phyloP scores from a whole-genome alignment of 2,329 filamentous ascomycete genomes.

The Sporothrix pallida region DNA sequence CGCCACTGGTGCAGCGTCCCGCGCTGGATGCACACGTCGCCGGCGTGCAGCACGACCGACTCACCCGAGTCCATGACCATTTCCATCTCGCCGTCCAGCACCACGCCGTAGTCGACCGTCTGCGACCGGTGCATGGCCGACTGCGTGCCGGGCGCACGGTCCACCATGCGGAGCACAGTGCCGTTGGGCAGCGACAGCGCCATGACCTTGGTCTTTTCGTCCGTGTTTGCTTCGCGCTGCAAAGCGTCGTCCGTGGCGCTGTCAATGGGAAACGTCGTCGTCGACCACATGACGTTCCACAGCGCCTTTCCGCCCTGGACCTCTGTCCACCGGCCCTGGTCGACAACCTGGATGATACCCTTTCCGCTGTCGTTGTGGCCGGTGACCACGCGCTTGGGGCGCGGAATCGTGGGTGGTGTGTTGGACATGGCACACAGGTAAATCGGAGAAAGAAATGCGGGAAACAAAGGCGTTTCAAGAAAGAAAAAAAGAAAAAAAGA shows the following conservation, averaged over 20 bases:
- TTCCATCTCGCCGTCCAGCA: conserved; percentile 54
- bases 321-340: conserved; percentile 19
- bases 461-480: background rate
- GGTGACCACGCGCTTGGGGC: conserved; percentile 22
- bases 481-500: background rate
- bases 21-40: conserved; percentile 55
- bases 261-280: conserved; percentile 14
- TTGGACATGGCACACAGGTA: background rate
- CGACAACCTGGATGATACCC: conserved; percentile 13
- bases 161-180: conserved; percentile 52
- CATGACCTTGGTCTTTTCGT: conserved; percentile 40
- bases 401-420: conserved; percentile 2
- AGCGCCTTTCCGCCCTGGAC: conserved; percentile 16
- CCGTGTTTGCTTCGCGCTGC: background rate
- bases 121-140: conserved; percentile 52
- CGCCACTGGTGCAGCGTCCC: conserved; percentile 50
- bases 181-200: conserved; percentile 58
- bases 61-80: conserved; percentile 53
- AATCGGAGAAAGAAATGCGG: background rate
- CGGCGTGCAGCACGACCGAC: conserved; percentile 47
- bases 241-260: background rate
- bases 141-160: conserved; percentile 27
- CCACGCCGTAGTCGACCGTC: conserved; percentile 54
- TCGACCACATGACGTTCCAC: conserved; percentile 21
- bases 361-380: conserved; percentile 9